Conservation (phyloP, 2,329 filamentous ascomycete genomes). For the Penicillium sp. region DNA sequence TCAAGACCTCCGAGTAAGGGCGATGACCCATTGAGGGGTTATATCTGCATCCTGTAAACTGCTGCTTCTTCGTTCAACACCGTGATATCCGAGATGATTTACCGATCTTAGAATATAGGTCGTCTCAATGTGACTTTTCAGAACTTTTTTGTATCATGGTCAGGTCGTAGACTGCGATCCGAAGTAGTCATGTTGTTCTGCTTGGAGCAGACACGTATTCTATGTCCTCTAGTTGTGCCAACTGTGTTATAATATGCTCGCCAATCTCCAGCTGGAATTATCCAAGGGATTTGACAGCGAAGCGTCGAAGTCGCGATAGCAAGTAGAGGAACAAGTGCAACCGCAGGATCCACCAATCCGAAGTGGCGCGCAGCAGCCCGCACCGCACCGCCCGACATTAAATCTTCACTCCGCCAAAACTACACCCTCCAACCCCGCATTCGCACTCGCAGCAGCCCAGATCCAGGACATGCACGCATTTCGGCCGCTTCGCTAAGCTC, state of each 20-base stretch:
- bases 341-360: slow-evolving; percentile 3
- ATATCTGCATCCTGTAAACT: neutral
- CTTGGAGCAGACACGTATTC: too few relatives aligned
- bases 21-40: neutral
- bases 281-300: too few relatives aligned
- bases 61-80: slow-evolving; percentile 11
- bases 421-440: neutral
- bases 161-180: neutral
- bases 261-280: too few relatives aligned
- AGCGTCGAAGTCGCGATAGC: too few relatives aligned
- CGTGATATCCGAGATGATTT: slow-evolving; percentile 25
- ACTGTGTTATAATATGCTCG: too few relatives aligned
- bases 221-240: too few relatives aligned
- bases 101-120: slow-evolving; percentile 1
- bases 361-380: slow-evolving; percentile 5
- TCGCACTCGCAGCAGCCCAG: too few relatives aligned
- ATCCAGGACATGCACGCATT: too few relatives aligned
- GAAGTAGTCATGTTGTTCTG: neutral
- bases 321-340: neutral
- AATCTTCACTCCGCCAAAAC: too few relatives aligned
- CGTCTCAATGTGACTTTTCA: neutral
- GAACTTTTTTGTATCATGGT: neutral
- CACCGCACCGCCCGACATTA: neutral
- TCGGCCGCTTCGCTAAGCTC: too few relatives aligned
- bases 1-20: slow-evolving; percentile 57